phyloP scores from a whole-genome alignment of 2,329 filamentous ascomycete species.

The Ceratocystis alfenasii region DNA sequence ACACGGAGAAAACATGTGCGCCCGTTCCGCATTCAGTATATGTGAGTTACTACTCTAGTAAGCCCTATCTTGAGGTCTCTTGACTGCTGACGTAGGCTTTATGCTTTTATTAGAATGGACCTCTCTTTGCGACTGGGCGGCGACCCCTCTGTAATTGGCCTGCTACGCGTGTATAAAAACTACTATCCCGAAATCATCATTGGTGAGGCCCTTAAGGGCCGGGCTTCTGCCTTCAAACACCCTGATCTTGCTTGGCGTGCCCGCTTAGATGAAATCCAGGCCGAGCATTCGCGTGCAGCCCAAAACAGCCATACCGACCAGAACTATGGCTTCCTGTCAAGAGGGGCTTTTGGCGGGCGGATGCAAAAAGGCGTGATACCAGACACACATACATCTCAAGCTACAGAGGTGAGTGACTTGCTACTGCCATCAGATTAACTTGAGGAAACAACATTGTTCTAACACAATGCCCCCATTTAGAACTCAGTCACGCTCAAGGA shows the following conservation, averaged over 20 bases:
- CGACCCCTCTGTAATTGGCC: constrained; percentile 60
- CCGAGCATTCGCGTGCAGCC: constrained; percentile 37
- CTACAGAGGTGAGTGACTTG: constrained; percentile 45
- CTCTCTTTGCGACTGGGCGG: constrained; percentile 52
- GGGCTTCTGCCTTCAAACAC: constrained; percentile 53
- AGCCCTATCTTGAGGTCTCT: too few species aligned
- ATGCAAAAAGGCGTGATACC: constrained; percentile 39
- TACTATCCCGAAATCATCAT: constrained; percentile 84
- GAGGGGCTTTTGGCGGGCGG: constrained; percentile 44
- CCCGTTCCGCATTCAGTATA: constrained; percentile 66
- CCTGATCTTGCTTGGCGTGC: constrained; percentile 66
- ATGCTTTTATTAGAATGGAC: constrained; percentile 35
- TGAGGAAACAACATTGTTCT: too few species aligned
- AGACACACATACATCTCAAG: constrained; percentile 60
- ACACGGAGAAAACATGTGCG: constrained; percentile 73
- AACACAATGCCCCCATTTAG: constrained; percentile 28
- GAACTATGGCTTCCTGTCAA: constrained; percentile 28
- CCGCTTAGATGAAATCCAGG: constrained; percentile 56
- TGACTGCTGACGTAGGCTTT: neutral
- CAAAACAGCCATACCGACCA: constrained; percentile 30
- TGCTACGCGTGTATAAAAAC: constrained; percentile 76
- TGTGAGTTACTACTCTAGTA: constrained; percentile 37
- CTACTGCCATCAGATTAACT: neutral
- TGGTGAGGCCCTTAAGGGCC: constrained; percentile 50
- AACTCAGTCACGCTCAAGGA: constrained; percentile 61